phyloP scores from a whole-genome alignment of 1,284 basidiomycete genomes.

The Trichosporon coremiiforme region DNA sequence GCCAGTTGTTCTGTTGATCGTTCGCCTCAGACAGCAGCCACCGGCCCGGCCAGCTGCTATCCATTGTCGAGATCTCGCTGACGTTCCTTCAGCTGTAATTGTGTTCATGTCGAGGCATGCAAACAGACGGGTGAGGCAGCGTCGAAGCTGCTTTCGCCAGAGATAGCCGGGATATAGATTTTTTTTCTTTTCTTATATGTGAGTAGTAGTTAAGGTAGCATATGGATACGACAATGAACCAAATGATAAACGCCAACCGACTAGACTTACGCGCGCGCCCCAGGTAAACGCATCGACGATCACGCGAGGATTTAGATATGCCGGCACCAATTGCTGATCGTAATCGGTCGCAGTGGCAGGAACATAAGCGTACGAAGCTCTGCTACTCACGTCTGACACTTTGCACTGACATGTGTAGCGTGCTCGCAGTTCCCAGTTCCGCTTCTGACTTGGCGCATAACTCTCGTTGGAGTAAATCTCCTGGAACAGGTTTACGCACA shows the following conservation, averaged over 20 bases:
- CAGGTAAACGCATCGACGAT: neutral
- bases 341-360: too few relatives aligned
- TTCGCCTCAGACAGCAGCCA: too few relatives aligned
- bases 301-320: neutral
- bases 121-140: constrained; percentile 1
- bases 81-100: constrained; percentile 2
- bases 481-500: neutral
- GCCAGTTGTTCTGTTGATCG: too few relatives aligned
- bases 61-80: neutral
- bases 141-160: neutral
- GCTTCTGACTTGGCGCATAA: too few relatives aligned
- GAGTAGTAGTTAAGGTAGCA: constrained; percentile 18
- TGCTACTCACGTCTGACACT: neutral
- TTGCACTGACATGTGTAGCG: neutral
- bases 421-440: neutral
- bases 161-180: constrained; percentile 11
- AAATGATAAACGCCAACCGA: neutral
- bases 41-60: too few relatives aligned
- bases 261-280: too few relatives aligned
- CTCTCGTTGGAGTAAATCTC: neutral
- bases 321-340: too few relatives aligned
- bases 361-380: too few relatives aligned
- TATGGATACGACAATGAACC: neutral
- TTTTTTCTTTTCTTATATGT: constrained; percentile 4
- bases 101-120: constrained; percentile 1